phyloP scores from a whole-genome alignment of 2,329 filamentous ascomycete species.

The Drechslerella dactyloides region DNA sequence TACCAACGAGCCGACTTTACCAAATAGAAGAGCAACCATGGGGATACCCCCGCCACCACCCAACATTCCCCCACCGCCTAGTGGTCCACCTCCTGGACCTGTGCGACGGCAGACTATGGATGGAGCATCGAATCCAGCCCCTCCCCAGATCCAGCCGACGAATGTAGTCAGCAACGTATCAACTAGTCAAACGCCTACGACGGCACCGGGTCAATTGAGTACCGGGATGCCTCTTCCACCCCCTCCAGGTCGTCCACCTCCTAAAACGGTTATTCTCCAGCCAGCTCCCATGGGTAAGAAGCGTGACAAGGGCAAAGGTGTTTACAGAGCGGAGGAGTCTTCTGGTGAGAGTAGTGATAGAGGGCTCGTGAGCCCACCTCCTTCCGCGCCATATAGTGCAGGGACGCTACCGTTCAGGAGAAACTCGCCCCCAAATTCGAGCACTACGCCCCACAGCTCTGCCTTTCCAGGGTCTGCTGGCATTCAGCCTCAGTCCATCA shows the following conservation, averaged over 20 bases:
- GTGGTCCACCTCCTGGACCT: slow-evolving; percentile 36
- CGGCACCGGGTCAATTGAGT: slow-evolving; percentile 25
- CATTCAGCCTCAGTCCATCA: slow-evolving; percentile 48
- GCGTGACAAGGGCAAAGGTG: slow-evolving; percentile 40
- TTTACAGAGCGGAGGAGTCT: slow-evolving; percentile 12
- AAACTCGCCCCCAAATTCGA: slow-evolving; percentile 39
- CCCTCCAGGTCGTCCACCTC: slow-evolving; percentile 39
- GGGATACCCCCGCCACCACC: slow-evolving; percentile 40
- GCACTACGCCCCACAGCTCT: slow-evolving; percentile 45
- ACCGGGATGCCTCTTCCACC: slow-evolving; percentile 34
- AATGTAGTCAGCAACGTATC: slow-evolving; percentile 5
- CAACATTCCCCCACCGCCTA: slow-evolving; percentile 42
- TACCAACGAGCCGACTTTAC: slow-evolving; percentile 22
- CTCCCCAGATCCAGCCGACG: slow-evolving; percentile 10
- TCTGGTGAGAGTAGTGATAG: slow-evolving; percentile 31
- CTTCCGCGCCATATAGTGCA: slow-evolving; percentile 44
- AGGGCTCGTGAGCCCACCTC: slow-evolving; percentile 35
- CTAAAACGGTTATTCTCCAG: slow-evolving; percentile 36
- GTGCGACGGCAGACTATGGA: slow-evolving; percentile 43
- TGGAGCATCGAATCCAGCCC: slow-evolving; percentile 8
- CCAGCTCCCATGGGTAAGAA: slow-evolving; percentile 45
- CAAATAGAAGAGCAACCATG: slow-evolving; percentile 49
- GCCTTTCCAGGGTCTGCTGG: slow-evolving; percentile 35
- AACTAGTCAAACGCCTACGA: slow-evolving; percentile 44
- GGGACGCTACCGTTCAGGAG: slow-evolving; percentile 46